Evolutionary conservation across 176 grass and related monocot species (phyloP), one percentile per base, ranked within the genome.

Genomic region (Raddia distichophylla): DNA sequence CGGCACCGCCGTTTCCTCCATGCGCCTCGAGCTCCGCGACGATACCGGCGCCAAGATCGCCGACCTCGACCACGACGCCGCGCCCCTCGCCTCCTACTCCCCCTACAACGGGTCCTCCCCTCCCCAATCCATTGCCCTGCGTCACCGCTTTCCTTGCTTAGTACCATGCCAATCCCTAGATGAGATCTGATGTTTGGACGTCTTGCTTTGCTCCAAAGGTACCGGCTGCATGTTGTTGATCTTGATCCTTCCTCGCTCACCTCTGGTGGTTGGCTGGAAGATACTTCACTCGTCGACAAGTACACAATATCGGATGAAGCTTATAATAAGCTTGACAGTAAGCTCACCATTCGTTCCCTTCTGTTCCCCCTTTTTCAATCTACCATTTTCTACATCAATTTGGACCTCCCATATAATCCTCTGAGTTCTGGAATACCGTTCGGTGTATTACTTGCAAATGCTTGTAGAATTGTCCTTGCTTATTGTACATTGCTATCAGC

Each of bases 281-380:
- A 98, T 82, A 95, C 86, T n/a, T 98, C 95, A 56, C 93, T 98
- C 60, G 92, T 98, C 5, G 90, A 98, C 7, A 98, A 98, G 82
- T 98, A 95, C 54, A 91, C 60, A 18, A 98, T 98, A 1, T 98
- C 95, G 4, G 95, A 98, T 48, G 95, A 98, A 64, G 88, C 92
- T 7, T 98, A 98, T 32, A 80, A 86, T 85, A 98, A 95, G 47
- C 90, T 95, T 49, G 84, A 86, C 76, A 85, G 95, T 98, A 80
- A 87, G 88, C 72, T 54, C 19, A 15, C n/a, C 9, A 3, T 10
- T 1, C 18, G 9, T 18, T 55, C 44, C 49, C n/a, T 33, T 64
- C 51, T 22, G 9, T 18, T 55, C 44, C 49, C 33, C 19, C 58
- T 59, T 22, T 40, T 46, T 52, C 62, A 5, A 4, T 65, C 32